phyloP scores from a whole-genome alignment of 1,139 yeast species.

The Yamadazyma mexicana region DNA sequence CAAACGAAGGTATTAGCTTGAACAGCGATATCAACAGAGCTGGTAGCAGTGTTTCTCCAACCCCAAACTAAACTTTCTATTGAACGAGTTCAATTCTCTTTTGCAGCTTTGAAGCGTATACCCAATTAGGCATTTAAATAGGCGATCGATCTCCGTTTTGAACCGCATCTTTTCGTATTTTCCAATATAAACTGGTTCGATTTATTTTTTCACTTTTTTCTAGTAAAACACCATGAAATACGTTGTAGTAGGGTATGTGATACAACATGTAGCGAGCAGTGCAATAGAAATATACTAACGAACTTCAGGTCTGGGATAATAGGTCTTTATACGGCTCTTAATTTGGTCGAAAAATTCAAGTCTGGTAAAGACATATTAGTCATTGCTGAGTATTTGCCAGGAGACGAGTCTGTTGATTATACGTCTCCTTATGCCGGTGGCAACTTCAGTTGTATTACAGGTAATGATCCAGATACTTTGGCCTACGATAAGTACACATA shows the following conservation, averaged over 20 bases:
- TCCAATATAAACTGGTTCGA: no score
- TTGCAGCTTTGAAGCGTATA: no score
- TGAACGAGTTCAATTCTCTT: no score
- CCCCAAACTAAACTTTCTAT: no score
- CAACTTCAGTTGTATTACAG: constrained; percentile 65
- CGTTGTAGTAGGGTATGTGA: constrained; percentile 35
- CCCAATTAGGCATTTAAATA: no score
- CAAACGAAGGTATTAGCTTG: constrained; percentile 17
- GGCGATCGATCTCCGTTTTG: neutral
- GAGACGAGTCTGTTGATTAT: constrained; percentile 67
- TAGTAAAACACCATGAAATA: constrained; percentile 17
- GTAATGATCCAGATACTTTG: constrained; percentile 52
- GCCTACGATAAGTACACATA: constrained; percentile 58
- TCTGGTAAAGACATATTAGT: constrained; percentile 51
- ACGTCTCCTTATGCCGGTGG: constrained; percentile 87
- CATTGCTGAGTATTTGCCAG: constrained; percentile 66
- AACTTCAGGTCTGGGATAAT: constrained; percentile 73
- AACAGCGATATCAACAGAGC: constrained; percentile 12
- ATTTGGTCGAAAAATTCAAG: constrained; percentile 44
- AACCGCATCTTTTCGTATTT: no score
- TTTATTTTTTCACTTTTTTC: neutral
- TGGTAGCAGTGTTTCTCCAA: neutral
- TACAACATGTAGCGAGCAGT: neutral
- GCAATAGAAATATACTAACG: no score
- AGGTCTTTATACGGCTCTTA: constrained; percentile 66